These are phyloP conservation scores for Puccinia hordei DNA, from an alignment of 1,284 basidiomycete species.

Conservation along the genomic window DNA sequence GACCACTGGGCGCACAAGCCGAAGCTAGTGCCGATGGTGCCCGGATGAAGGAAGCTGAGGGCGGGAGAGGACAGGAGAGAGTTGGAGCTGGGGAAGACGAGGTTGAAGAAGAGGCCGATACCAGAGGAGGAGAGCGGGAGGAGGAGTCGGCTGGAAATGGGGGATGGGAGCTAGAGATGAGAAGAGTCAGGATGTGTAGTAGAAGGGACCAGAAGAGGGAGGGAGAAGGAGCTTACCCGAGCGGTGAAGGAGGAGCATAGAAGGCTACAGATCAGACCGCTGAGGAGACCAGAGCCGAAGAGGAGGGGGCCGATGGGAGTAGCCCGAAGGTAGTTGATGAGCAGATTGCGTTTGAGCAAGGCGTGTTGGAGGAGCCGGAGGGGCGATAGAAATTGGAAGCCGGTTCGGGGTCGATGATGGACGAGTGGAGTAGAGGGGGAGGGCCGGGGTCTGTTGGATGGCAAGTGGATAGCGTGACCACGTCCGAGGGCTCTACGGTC, in stretches of 20 bases:
- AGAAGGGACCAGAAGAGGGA: neutral
- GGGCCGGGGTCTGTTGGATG: neutral
- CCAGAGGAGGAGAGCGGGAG: neutral
- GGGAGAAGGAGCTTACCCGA: neutral
- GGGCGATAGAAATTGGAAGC: no score
- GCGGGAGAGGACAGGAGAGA: neutral
- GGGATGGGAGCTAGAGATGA: neutral
- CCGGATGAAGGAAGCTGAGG: neutral
- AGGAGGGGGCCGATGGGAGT: neutral
- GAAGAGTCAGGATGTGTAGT: neutral
- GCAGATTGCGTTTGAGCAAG: neutral
- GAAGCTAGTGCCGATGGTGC: neutral
- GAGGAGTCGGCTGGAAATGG: neutral
- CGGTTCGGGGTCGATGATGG: no score
- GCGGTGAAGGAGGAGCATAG: neutral
- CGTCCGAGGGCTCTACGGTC: conserved; percentile 29
- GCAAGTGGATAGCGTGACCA: neutral
- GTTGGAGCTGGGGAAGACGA: neutral
- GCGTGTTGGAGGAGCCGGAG: no score
- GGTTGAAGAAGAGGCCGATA: conserved; percentile 6
- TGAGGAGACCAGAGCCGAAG: conserved; percentile 1
- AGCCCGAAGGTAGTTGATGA: no score
- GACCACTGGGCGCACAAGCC: neutral
- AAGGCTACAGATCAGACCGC: neutral
- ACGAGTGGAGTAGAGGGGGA: no score